These are phyloP conservation scores for Exophiala alcalophila DNA, from an alignment of 2,329 filamentous ascomycete species.

Conservation along the genomic window DNA sequence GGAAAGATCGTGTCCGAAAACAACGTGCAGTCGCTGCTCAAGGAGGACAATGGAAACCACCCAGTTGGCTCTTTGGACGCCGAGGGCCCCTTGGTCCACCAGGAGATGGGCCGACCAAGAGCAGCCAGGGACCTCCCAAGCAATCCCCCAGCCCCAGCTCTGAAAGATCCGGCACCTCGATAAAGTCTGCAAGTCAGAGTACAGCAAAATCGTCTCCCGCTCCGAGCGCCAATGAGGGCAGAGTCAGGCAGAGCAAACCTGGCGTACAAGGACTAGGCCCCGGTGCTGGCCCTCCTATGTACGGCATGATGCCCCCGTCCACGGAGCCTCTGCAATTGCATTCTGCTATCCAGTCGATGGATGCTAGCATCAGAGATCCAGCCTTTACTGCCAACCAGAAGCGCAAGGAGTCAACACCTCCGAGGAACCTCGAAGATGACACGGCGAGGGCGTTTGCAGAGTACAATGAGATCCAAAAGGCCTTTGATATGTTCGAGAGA, in stretches of 20 bases:
- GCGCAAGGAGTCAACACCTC: constrained; percentile 34
- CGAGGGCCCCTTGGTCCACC: constrained; percentile 35
- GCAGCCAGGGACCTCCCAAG: not conserved
- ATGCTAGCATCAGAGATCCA: constrained; percentile 40
- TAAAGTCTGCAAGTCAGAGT: constrained; percentile 21
- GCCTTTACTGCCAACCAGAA: constrained; percentile 24
- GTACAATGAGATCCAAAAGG: constrained; percentile 59
- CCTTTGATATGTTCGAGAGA: constrained; percentile 46
- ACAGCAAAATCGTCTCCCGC: constrained; percentile 16
- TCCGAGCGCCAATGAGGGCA: constrained; percentile 26
- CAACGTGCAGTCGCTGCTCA: constrained; percentile 61
- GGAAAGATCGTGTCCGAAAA: constrained; percentile 75
- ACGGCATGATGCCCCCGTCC: constrained; percentile 47
- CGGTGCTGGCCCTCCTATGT: constrained; percentile 43
- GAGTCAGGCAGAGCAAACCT: constrained; percentile 23
- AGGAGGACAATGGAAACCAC: constrained; percentile 56
- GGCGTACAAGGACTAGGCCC: constrained; percentile 13
- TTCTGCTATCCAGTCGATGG: constrained; percentile 53
- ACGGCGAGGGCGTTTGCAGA: constrained; percentile 70
- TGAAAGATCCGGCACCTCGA: constrained; percentile 17
- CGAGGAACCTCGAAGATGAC: constrained; percentile 56
- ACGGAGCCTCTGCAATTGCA: constrained; percentile 44
- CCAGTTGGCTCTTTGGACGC: constrained; percentile 21
- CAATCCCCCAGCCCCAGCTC: constrained; percentile 3
- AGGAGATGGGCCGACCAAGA: not conserved